A percentile compares a stretch with the other conserved stretches of the same genome.
These are phyloP conservation scores for Corymbia citriodora DNA, from an alignment of 441 rosid species.

Conservation along the genomic window DNA sequence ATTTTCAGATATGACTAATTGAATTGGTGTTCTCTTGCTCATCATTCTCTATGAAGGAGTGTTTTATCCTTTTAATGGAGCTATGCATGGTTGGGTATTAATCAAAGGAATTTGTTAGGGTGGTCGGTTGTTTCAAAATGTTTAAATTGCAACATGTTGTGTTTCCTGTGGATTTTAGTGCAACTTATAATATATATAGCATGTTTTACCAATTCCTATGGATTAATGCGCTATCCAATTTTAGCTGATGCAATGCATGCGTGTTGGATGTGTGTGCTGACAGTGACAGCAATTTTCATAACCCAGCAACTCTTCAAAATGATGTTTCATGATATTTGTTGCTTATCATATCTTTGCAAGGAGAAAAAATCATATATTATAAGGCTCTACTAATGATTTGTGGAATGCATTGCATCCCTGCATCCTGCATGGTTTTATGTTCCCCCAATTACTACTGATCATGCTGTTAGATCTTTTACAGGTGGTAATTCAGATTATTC, in stretches of 20 bases:
- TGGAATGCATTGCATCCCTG: background rate
- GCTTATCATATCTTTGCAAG: background rate
- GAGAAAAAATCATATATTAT: background rate
- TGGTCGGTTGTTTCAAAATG: background rate
- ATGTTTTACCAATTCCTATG: background rate
- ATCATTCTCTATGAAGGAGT: background rate
- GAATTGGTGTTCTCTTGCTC: background rate
- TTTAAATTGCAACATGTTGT: background rate
- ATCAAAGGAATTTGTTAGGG: background rate
- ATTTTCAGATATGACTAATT: background rate
- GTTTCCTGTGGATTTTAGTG: background rate
- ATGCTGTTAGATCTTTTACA: slow-evolving; percentile 30
- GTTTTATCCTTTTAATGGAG: background rate
- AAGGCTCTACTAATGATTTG: background rate
- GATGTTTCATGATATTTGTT: background rate
- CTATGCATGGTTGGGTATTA: background rate
- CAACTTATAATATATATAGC: background rate
- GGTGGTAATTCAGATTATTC: slow-evolving; percentile 87
- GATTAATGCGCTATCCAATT: background rate
- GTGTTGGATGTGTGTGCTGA: background rate
- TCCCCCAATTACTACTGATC: slow-evolving; percentile 7
- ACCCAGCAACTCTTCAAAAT: background rate
- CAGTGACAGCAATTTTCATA: background rate
- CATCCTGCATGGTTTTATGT: background rate
- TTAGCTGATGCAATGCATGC: background rate